These are phyloP conservation scores for Chaetoscypha palmicola DNA, from an alignment of 2,329 filamentous ascomycete species.

Conservation along the genomic window DNA sequence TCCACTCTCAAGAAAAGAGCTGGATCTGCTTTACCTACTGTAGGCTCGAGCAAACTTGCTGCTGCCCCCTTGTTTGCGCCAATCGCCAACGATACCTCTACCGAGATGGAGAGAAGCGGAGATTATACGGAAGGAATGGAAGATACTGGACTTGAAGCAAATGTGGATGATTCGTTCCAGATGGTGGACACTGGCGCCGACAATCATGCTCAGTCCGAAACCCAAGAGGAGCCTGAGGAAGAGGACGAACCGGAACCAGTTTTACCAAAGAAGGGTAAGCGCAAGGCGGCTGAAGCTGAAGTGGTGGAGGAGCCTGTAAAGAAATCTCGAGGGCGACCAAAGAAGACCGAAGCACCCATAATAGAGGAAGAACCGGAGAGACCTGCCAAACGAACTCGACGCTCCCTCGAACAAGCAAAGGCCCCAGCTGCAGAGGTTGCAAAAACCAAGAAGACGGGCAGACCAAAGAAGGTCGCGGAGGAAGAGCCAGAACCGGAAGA, in stretches of 20 bases:
- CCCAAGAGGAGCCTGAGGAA: conserved; percentile 16
- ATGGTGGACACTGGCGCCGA: conserved; percentile 21
- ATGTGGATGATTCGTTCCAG: conserved; percentile 22
- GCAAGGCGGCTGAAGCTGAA: conserved; percentile 13
- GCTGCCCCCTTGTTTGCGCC: conserved; percentile 15
- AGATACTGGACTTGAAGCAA: conserved; percentile 42
- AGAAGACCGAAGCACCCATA: conserved; percentile 16
- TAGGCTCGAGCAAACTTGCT: conserved; percentile 17
- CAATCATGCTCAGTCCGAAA: conserved; percentile 17
- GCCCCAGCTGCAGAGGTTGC: conserved; percentile 16
- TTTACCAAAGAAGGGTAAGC: conserved; percentile 19
- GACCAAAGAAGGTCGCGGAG: conserved; percentile 22
- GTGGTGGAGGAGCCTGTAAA: conserved; percentile 9
- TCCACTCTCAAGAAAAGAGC: conserved; percentile 16
- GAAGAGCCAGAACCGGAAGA: conserved; percentile 10
- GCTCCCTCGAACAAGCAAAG: conserved; percentile 9
- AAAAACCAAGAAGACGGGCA: conserved; percentile 20
- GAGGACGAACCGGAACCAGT: conserved; percentile 11
- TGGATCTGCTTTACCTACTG: conserved; percentile 12
- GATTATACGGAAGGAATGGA: conserved; percentile 36
- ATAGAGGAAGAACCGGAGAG: conserved; percentile 18
- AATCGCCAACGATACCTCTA: conserved; percentile 5
- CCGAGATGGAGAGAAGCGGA: conserved; percentile 23
- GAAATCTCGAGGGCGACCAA: conserved; percentile 21
- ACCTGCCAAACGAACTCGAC: conserved; percentile 12